Percentiles rank a stretch among this genome's conserved stretches.
Evolutionary conservation across 495 filamentous ascomycete species (phyloP).

Genomic region (Hyaloscypha finlandica): DNA sequence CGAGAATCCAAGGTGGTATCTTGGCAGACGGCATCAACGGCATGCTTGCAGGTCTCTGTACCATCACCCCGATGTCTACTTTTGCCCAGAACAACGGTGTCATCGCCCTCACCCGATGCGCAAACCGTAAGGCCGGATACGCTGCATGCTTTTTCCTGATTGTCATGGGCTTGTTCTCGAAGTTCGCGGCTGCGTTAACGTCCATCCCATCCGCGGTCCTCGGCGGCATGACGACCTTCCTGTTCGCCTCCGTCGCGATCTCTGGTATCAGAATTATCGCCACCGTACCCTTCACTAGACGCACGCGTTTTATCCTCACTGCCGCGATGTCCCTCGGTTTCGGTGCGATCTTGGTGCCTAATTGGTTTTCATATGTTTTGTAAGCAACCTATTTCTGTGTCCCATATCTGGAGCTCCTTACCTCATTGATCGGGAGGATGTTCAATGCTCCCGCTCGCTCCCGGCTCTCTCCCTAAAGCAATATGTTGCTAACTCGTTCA

Average conservation of each 20-base stretch:
- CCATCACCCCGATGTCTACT: constrained; percentile 38
- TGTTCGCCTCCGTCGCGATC: constrained; percentile 82
- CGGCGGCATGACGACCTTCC: constrained; percentile 92
- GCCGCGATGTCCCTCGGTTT: constrained; percentile 75
- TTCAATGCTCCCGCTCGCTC: no score
- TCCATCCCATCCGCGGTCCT: constrained; percentile 79
- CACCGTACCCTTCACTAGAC: constrained; percentile 75
- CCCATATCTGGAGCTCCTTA: no score
- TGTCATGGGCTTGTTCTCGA: constrained; percentile 87
- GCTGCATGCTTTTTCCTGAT: constrained; percentile 75
- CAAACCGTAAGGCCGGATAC: constrained; percentile 85
- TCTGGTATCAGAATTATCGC: constrained; percentile 85
- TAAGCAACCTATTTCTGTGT: no score
- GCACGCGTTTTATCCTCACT: constrained; percentile 87
- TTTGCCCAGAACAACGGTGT: constrained; percentile 88
- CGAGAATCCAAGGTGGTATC: constrained; percentile 87
- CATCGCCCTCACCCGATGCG: constrained; percentile 85
- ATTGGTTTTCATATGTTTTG: constrained; percentile 76
- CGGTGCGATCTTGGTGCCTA: constrained; percentile 79
- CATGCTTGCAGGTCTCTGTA: constrained; percentile 76
- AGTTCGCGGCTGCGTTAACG: constrained; percentile 87
- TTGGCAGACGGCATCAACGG: constrained; percentile 85
- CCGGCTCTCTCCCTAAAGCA: no score
- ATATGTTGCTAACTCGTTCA: no score
- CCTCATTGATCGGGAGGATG: no score